Evolutionary conservation across 345 rosid species (phyloP), one percentile per base, ranked within the genome.

Genomic region (Chamaenerion angustifolium): DNA sequence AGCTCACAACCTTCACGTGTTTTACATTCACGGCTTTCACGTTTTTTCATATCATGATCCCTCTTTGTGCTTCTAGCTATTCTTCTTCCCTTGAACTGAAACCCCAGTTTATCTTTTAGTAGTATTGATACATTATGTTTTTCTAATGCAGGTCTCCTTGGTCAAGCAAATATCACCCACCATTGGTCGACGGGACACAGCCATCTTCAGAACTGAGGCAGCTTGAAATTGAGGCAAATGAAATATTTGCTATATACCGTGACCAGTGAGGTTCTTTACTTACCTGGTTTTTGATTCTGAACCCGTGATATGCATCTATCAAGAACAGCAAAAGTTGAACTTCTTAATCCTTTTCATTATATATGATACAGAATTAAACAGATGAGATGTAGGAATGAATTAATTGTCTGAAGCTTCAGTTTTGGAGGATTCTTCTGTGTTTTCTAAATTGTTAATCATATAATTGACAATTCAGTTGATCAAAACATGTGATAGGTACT

Each of bases 201-300:
- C 98, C 96, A 16, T 82, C 98, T 12, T 47, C 76, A 23, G 79
- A 75, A 57, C 65, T 90, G 65, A 83, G 98, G 73, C 80, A 87
- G 51, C 87, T 86, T 18, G 98, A 90, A 71, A 69, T 78, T 48
- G 96, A 90, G 71, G 96, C 96, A 8, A 90, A 90, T 40, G 98
- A 83, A 1, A 64, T 87, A 67, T 90, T 90, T 67, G 60, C 89
- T 57, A 58, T 83, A 59, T 90, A 90, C 61, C 81, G 87, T 86
- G 98, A 90, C 87, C 98, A 90, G 98, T 90, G 93, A 90, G 98
- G 85, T 82, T 83, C 95, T 79, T 86, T 62, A 48, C 88, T 76
- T 81, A 63, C 77, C 83, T 83, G 72, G 74, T 78, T 70, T 56
- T 74, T 65, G 62, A 67, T 41, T 64, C 16, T 45, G 49, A 15